phyloP scores from a whole-genome alignment of 2,329 filamentous ascomycete genomes.

The Epichloe typhina region DNA sequence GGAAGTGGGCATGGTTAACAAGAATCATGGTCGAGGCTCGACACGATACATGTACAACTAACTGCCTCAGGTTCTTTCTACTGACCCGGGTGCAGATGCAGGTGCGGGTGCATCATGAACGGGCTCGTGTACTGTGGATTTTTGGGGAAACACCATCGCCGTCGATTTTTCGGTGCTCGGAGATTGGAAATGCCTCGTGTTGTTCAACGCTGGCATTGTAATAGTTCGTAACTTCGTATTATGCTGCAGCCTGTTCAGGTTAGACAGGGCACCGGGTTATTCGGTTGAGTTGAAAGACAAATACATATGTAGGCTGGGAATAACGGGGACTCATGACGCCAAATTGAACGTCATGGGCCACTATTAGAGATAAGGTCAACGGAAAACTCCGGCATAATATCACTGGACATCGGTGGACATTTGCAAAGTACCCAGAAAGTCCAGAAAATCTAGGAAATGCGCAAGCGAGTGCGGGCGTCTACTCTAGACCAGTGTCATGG shows the following conservation, averaged over 20 bases:
- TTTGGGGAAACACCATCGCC: neutral
- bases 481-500: too few relatives aligned
- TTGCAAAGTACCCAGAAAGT: too few relatives aligned
- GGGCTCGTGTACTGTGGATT: neutral
- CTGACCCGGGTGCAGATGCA: neutral
- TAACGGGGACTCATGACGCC: neutral
- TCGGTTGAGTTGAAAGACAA: neutral
- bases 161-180: neutral
- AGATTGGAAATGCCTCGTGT: neutral
- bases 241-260: neutral
- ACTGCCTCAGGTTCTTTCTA: neutral
- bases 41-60: neutral
- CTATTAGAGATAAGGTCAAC: neutral
- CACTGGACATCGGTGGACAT: too few relatives aligned
- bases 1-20: neutral
- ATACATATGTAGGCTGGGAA: neutral
- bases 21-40: neutral
- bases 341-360: conserved; percentile 1
- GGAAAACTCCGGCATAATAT: neutral
- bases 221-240: neutral
- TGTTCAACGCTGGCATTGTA: neutral
- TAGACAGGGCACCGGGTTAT: neutral
- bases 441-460: neutral
- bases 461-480: neutral
- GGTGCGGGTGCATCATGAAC: neutral